Base-by-base conservation (phyloP, 352 stramenopile species). In the Phytophthora tubulina region DNA sequence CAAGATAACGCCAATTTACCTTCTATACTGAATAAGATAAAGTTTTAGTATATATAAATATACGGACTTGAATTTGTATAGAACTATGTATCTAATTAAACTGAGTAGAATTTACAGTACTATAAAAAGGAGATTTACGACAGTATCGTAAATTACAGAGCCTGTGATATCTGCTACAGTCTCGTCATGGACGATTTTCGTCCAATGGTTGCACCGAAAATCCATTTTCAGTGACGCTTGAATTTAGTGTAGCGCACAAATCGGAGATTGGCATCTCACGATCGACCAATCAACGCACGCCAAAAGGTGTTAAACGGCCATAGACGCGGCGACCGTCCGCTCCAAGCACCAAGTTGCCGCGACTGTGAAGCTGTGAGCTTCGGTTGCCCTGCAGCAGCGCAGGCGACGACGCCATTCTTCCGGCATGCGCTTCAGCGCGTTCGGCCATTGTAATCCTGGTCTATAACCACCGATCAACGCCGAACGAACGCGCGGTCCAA, bases 271-370 rank as follows among this genome's bases (percentile, higher is more conserved):
- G 49, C 31, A 30, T 3, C 13, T 33, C 9, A n/a, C 11, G 4
- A 48, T 59, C 17, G 27, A 39, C 63, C 54, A 71, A 66, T 72
- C 42, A 53, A 4, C 6, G 0, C 17, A 21, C 15, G 46, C n/a
- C 6, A 46, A 55, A 56, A 41, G 21, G 30, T 67, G 67, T 79
- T 79, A 73, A 79, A 70, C 57, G 33, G 13, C 5, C 67, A 76
- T 50, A 51, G 31, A 51, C 44, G 50, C 27, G 63, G 42, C 50
- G 14, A n/a, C 3, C 44, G 41, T 9, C 31, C 64, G 48, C 38
- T 72, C 59, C 51, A 41, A 53, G 31, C 31, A 61, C 39, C n/a
- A 39, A 51, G 11, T 46, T 48, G 44, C 66, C 57, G 21, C 66
- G 63, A 71, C 63, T 54, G 30, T 36, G 51, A 41, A 55, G 66